Base-by-base conservation (phyloP, 805 yeast genomes). In the Pichia membranifaciens region DNA sequence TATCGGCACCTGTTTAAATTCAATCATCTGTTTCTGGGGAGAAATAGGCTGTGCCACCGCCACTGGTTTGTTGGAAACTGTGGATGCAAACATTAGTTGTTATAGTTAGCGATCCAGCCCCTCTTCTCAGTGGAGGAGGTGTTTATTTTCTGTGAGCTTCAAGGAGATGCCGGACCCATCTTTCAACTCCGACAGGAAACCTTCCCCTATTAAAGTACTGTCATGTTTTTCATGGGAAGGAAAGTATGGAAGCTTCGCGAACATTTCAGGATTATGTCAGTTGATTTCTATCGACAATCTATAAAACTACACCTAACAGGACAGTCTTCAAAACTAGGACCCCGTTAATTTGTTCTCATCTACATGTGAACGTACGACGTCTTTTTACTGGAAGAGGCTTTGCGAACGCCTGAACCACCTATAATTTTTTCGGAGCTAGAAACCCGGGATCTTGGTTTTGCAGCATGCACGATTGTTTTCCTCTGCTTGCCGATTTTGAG, bases 21-120 rank as follows among this genome's bases (percentile, higher is more conserved):
- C 73, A 41, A 85, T 72, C 3, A 84, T 82, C 58, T 78, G 87
- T 56, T 86, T 84, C 50, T 76, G 73, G 8, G 74, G 69, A 34
- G 82, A 91, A 5, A 88, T 79, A 56, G 85, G 95, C 47, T 73
- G 72, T 0, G 86, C 84, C 34, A 72, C 41, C 37, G 64, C 68
- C 12, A 74, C 72, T 39, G 67, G 66, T 43, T 62, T 56, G 8
- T 66, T 66, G 1, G 66, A 59, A 20, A 64, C 40, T 3, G 67
- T 62, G 1, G 68, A 57, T 1, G 65, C 68, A 61, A 64, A 64
- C 68, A 64, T 64, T n/a, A n/a, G n/a, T n/a, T n/a, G n/a, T n/a
- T n/a, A n/a, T n/a, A n/a, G n/a, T n/a, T n/a, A n/a, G n/a, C n/a
- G n/a, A n/a, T n/a, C n/a, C n/a, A n/a, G n/a, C n/a, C n/a, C n/a